Evolutionary conservation across 2,329 filamentous ascomycete genomes (phyloP).

Genomic region (Setomelanomma holmii): DNA sequence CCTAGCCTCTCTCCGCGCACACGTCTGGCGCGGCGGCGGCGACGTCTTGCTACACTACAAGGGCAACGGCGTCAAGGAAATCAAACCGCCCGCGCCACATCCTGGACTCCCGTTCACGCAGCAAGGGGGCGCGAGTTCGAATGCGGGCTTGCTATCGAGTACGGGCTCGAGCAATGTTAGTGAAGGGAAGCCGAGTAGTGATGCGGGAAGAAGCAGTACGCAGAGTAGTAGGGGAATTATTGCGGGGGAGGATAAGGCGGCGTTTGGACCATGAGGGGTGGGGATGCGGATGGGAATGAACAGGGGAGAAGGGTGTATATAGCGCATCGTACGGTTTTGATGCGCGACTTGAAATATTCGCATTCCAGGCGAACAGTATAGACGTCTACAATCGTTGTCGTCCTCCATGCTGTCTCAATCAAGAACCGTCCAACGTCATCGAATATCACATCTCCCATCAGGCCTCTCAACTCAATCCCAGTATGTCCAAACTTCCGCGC

Average conservation of each 20-base stretch:
- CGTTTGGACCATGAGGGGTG: conserved; percentile 22
- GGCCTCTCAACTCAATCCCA: conserved; percentile 16
- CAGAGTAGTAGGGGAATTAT: conserved; percentile 29
- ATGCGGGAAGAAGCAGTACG: conserved; percentile 34
- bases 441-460: background rate
- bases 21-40: conserved; percentile 93
- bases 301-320: background rate
- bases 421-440: background rate
- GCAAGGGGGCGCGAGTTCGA: conserved; percentile 1
- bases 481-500: conserved; percentile 33
- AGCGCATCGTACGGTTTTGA: background rate
- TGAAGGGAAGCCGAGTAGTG: conserved; percentile 43
- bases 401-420: background rate
- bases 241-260: conserved; percentile 21
- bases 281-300: background rate
- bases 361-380: too few relatives aligned
- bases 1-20: conserved; percentile 87
- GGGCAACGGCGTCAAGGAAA: conserved; percentile 81
- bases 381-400: background rate
- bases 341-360: too few relatives aligned
- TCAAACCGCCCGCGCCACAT: conserved; percentile 37
- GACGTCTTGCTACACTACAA: conserved; percentile 93
- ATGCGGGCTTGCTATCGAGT: conserved; percentile 10
- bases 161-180: conserved; percentile 34
- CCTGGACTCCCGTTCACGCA: conserved; percentile 22